These are phyloP conservation scores for Tolypocladium inflatum DNA, from an alignment of 2,329 filamentous ascomycete species.

Conservation along the genomic window DNA sequence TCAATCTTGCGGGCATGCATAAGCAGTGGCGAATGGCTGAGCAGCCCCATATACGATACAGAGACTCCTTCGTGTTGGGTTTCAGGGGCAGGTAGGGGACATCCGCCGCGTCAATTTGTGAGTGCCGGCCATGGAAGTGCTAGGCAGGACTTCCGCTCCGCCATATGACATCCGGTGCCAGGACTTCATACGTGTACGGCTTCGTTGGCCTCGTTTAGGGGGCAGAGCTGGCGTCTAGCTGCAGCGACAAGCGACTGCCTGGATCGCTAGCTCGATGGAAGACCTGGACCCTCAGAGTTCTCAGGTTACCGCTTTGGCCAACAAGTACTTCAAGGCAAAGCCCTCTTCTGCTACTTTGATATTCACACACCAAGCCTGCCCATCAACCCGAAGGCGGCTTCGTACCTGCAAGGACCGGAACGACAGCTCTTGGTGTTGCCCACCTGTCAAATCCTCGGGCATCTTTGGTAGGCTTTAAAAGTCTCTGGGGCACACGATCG, in stretches of 20 bases:
- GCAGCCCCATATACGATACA: background rate
- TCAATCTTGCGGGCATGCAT: background rate
- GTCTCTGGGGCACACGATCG: background rate
- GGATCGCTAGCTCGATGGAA: background rate
- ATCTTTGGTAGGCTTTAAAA: background rate
- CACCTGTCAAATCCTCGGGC: background rate
- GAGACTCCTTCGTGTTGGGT: background rate
- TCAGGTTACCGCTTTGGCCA: background rate
- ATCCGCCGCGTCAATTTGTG: background rate
- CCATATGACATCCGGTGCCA: background rate
- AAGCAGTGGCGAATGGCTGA: background rate
- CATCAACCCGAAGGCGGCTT: background rate
- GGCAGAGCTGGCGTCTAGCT: background rate
- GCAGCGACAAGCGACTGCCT: background rate
- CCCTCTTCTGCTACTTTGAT: background rate
- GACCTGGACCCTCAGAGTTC: background rate
- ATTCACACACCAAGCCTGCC: background rate
- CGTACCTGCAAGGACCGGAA: background rate
- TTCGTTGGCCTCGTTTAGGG: background rate
- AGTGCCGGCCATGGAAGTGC: background rate
- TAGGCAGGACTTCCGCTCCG: background rate
- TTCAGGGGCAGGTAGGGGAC: background rate
- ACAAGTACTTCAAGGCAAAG: background rate
- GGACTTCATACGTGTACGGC: background rate
- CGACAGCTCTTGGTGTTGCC: background rate